These are phyloP conservation scores for Coleophoma cylindrospora DNA, from an alignment of 2,329 filamentous ascomycete genomes.

Conservation along the genomic window DNA sequence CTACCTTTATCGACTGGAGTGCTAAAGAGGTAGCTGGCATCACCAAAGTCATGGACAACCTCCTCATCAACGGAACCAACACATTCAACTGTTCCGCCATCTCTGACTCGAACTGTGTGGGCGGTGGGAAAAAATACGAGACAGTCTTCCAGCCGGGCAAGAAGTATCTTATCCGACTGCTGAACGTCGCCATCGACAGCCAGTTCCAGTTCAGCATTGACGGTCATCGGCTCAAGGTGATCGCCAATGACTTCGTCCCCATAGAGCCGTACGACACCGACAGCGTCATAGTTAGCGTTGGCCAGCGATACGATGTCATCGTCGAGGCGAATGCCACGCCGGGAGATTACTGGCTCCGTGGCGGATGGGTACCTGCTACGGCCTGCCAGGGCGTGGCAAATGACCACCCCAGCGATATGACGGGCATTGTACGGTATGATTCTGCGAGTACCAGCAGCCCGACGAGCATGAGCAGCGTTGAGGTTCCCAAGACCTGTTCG, in stretches of 20 bases:
- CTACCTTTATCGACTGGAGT: neutral
- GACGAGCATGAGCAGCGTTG: neutral
- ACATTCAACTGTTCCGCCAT: neutral
- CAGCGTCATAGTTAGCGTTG: conserved; percentile 32
- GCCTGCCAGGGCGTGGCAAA: neutral
- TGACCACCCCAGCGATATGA: neutral
- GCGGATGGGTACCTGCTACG: neutral
- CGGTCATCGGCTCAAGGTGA: conserved; percentile 51
- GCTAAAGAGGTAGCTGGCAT: neutral
- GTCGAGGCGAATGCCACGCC: conserved; percentile 36
- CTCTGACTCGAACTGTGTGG: neutral
- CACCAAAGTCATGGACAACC: no score
- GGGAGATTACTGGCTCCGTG: conserved; percentile 47
- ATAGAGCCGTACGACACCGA: conserved; percentile 46
- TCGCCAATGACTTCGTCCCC: conserved; percentile 52
- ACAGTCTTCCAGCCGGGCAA: conserved; percentile 20
- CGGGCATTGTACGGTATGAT: neutral
- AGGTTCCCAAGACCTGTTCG: neutral
- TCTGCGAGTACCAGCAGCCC: neutral
- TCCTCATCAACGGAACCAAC: neutral
- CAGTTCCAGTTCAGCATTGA: conserved; percentile 41
- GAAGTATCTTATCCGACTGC: conserved; percentile 38
- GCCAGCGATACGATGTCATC: conserved; percentile 38
- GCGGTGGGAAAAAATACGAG: neutral
- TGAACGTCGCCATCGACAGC: conserved; percentile 39